Conservation (phyloP, 192 early-diverging fungal species). For the Coemansia sp. region DNA sequence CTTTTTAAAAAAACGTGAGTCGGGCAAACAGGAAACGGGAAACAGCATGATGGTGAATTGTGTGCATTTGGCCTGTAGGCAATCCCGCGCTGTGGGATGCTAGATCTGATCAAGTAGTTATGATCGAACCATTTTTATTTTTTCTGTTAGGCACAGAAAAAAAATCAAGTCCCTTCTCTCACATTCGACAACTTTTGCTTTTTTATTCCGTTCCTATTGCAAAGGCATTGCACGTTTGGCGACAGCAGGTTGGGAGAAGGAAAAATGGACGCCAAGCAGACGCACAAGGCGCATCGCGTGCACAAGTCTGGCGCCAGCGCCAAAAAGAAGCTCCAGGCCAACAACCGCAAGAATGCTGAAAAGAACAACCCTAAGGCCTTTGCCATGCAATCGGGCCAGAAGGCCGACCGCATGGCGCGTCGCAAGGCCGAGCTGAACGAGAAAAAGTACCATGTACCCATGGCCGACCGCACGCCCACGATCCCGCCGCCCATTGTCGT, state of each 20-base stretch:
- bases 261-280: slow-evolving; percentile 59
- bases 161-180: not conserved
- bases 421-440: slow-evolving; percentile 84
- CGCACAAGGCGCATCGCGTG: slow-evolving; percentile 81
- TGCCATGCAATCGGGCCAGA: slow-evolving; percentile 64
- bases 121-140: not conserved
- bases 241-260: not conserved
- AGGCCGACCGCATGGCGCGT: slow-evolving; percentile 75
- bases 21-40: not conserved
- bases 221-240: not conserved
- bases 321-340: slow-evolving; percentile 74
- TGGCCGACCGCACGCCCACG: slow-evolving; percentile 88
- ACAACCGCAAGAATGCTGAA: slow-evolving; percentile 69
- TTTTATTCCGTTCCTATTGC: not conserved
- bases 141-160: not conserved
- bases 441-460: slow-evolving; percentile 92
- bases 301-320: slow-evolving; percentile 83
- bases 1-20: not conserved
- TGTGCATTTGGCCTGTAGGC: not conserved
- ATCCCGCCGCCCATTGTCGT: slow-evolving; percentile 90
- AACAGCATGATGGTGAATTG: not conserved
- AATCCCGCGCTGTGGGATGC: not conserved
- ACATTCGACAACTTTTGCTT: not conserved
- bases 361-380: slow-evolving; percentile 66
- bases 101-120: not conserved